Evolutionary conservation across 2,329 filamentous ascomycete species (phyloP).

Genomic region (Fusarium graminum): DNA sequence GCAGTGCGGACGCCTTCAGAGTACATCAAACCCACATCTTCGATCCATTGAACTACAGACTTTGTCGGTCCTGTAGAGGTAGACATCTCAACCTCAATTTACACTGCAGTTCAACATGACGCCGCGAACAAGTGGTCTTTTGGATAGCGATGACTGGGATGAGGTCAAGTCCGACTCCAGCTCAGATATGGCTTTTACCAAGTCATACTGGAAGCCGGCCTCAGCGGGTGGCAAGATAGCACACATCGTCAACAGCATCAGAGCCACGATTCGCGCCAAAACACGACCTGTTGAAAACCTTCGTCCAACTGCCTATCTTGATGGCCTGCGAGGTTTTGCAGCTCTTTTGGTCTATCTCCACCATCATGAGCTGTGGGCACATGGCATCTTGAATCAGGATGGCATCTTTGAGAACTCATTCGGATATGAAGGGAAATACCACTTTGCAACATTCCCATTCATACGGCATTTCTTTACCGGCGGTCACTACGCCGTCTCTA

Average conservation of each 20-base stretch:
- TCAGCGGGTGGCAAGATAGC: slow-evolving; percentile 29
- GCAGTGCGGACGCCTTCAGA: neutral
- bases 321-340: slow-evolving; percentile 75
- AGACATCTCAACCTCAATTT: neutral
- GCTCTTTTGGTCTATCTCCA: slow-evolving; percentile 75
- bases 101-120: slow-evolving; percentile 47
- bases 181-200: slow-evolving; percentile 41
- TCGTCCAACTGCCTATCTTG: slow-evolving; percentile 68
- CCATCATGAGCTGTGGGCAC: slow-evolving; percentile 71
- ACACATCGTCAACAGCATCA: slow-evolving; percentile 22
- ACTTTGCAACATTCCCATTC: slow-evolving; percentile 66
- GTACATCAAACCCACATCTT: slow-evolving; percentile 20
- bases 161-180: slow-evolving; percentile 45
- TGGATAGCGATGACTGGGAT: slow-evolving; percentile 54
- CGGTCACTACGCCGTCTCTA: slow-evolving; percentile 70
- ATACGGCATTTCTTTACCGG: slow-evolving; percentile 72
- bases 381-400: slow-evolving; percentile 56
- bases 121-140: slow-evolving; percentile 50
- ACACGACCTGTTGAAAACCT: slow-evolving; percentile 48
- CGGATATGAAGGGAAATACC: slow-evolving; percentile 62
- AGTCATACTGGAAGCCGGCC: slow-evolving; percentile 49
- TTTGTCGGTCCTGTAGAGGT: neutral
- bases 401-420: slow-evolving; percentile 66
- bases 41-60: slow-evolving; percentile 3
- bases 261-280: slow-evolving; percentile 31